Base-by-base conservation (phyloP, 1,139 yeast species). In the Yamadazyma dushanensis region DNA sequence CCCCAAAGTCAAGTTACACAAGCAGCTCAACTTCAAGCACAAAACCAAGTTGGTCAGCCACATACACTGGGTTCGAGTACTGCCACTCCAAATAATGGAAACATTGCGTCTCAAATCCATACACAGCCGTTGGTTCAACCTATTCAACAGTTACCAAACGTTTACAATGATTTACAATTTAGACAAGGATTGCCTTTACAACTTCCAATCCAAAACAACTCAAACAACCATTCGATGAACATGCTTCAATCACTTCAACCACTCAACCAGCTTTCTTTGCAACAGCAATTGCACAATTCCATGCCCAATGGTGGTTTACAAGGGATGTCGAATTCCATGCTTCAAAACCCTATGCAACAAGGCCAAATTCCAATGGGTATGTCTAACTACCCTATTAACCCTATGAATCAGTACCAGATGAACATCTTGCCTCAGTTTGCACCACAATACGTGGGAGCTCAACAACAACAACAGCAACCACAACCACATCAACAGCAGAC, bases 91-190 rank as follows among this genome's bases (percentile, higher is more conserved):
- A 9, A 7, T 9, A 19, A 19, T 9, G 21, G 21, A n/a, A n/a
- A n/a, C n/a, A 10, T 8, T 5, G 18, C 16, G 18, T 9, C 27
- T 5, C n/a, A 14, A 10, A 25, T 25, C 27, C 27, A 25, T 3
- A 11, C 18, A n/a, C 27, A 14, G 11, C 7, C 29, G 10, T 17
- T 26, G 29, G 30, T 22, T 7, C 29, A 17, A 24, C 36, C 39
- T 2, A 29, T 29, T 9, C 41, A 34, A 21, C 41, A 34, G 16
- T 13, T 34, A n/a, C 41, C 41, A 5, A 37, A 37, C 21, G 31
- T 38, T 26, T 38, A 38, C 21, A 26, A 35, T 18, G 35, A 38
- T 11, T 28, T 38, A 32, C 41, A 34, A 29, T 25, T 38, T 13
- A 33, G 39, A 18, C 39, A 36, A 22, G 31, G 31, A 10, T 9